A percentile compares a stretch with the other conserved stretches of the same genome.
These are phyloP conservation scores for Ogataea corticis DNA, from an alignment of 805 yeast species.

Conservation along the genomic window DNA sequence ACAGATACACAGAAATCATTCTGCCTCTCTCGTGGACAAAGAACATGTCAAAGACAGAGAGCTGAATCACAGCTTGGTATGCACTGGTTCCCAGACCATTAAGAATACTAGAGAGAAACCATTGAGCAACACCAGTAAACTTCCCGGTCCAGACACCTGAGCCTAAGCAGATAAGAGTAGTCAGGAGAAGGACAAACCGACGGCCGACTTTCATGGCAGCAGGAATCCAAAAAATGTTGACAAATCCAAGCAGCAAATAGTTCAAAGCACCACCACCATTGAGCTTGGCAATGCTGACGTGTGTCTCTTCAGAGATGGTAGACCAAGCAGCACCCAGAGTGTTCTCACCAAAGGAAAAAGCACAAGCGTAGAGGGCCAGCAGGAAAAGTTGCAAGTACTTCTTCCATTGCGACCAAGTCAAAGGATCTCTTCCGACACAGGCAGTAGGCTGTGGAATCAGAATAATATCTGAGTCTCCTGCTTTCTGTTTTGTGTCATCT, in stretches of 20 bases:
- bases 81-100: constrained; percentile 20
- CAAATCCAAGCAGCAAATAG: constrained; percentile 16
- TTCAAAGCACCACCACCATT: constrained; percentile 19
- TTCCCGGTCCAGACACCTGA: constrained; percentile 15
- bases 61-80: constrained; percentile 22
- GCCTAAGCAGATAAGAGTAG: constrained; percentile 11
- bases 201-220: constrained; percentile 19
- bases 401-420: constrained; percentile 16
- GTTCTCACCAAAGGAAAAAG: constrained; percentile 19
- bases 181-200: constrained; percentile 14
- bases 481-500: neutral
- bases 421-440: constrained; percentile 17
- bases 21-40: constrained; percentile 27
- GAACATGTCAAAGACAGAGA: constrained; percentile 23
- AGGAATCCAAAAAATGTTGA: constrained; percentile 21
- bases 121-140: constrained; percentile 17
- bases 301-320: constrained; percentile 15
- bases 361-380: constrained; percentile 20
- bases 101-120: constrained; percentile 11
- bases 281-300: constrained; percentile 13
- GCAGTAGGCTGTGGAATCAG: constrained; percentile 20
- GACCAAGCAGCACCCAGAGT: constrained; percentile 21
- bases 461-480: constrained; percentile 14
- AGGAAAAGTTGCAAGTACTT: constrained; percentile 15
- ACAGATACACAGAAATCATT: constrained; percentile 24